Conservation (phyloP, 1,284 basidiomycete genomes). For the Peniophora sp. region DNA sequence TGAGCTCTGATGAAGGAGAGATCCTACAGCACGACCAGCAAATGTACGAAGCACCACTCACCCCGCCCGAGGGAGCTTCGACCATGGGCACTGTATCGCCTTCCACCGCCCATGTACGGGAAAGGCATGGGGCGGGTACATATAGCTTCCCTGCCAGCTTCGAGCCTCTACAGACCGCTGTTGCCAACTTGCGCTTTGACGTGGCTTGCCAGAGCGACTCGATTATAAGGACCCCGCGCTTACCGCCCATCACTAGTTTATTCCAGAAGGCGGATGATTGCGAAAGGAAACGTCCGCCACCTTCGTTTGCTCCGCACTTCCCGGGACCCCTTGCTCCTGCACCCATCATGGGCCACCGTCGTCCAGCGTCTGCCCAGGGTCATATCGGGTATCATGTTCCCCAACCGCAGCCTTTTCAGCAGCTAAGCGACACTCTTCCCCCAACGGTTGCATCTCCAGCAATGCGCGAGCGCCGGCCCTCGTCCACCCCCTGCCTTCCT, state of each 20-base stretch:
- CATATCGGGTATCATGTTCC: background rate
- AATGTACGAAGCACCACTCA: background rate
- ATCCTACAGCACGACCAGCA: background rate
- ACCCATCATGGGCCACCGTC: background rate
- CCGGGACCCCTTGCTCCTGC: background rate
- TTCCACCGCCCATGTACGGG: background rate
- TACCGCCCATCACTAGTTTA: no score
- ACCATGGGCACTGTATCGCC: background rate
- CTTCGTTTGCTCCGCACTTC: background rate
- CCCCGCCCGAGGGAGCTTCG: background rate
- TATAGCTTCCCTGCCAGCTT: no score
- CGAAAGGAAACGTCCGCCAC: background rate
- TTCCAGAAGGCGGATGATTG: background rate
- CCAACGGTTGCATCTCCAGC: background rate
- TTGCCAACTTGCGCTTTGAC: no score
- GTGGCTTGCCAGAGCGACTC: no score
- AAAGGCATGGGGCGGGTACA: background rate
- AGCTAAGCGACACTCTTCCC: background rate
- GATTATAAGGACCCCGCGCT: no score
- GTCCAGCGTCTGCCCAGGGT: background rate
- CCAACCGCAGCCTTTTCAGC: background rate
- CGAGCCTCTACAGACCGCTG: no score
- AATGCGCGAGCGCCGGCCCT: background rate
- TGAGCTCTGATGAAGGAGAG: background rate
- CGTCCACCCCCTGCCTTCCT: background rate